These are phyloP conservation scores for Picea abies DNA, from an alignment of 83 land plant species.

Conservation along the genomic window DNA sequence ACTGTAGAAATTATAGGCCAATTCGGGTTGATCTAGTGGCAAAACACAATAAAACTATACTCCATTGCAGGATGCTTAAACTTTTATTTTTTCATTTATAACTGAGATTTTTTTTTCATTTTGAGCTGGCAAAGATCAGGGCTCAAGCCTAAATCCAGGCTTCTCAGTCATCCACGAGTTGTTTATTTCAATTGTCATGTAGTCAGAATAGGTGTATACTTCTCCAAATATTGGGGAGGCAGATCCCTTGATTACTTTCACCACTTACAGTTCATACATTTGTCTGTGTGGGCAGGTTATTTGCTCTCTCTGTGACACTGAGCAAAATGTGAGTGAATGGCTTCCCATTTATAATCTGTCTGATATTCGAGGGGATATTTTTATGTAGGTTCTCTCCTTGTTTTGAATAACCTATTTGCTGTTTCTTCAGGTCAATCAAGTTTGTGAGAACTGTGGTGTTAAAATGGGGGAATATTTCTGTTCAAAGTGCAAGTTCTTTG, in stretches of 20 bases:
- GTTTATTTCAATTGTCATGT: not conserved
- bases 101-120: too few species aligned
- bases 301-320: conserved; percentile 80
- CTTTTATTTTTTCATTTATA: too few species aligned
- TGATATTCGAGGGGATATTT: not conserved
- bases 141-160: not conserved
- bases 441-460: conserved; percentile 71
- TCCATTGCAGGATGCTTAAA: not conserved
- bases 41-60: not conserved
- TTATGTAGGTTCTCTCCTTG: not conserved
- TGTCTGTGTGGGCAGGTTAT: conserved; percentile 63
- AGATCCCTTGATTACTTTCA: not conserved
- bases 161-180: not conserved
- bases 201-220: too few species aligned
- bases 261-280: not conserved
- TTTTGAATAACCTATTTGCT: not conserved
- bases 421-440: conserved; percentile 36
- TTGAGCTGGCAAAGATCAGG: too few species aligned
- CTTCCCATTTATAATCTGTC: not conserved
- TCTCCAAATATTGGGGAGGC: not conserved
- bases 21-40: too few species aligned
- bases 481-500: conserved; percentile 65
- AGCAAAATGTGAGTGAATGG: conserved; percentile 46
- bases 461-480: conserved; percentile 78
- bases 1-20: not conserved